These are phyloP conservation scores for Mycena amicta DNA, from an alignment of 768 basidiomycete genomes.

Conservation along the genomic window DNA sequence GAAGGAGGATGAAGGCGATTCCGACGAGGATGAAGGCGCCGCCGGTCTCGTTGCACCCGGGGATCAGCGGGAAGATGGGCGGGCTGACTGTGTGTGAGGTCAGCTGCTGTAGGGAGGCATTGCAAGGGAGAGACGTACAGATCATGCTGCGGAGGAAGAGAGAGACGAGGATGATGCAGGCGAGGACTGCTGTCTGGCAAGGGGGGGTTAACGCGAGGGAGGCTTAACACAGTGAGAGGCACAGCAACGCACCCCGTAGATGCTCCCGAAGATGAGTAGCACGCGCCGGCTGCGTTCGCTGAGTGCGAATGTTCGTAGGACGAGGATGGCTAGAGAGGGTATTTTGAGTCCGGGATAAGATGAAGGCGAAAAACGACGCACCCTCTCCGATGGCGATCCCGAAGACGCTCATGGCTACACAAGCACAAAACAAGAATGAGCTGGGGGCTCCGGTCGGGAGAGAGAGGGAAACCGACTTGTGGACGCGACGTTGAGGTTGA, in stretches of 20 bases:
- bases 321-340: conserved; percentile 1
- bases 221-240: background rate
- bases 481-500: background rate
- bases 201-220: background rate
- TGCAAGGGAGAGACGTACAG: background rate
- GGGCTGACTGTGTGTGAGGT: conserved; percentile 1
- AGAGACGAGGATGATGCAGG: background rate
- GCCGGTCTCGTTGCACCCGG: conserved; percentile 5
- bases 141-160: conserved; percentile 6
- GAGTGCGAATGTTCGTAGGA: conserved; percentile 4
- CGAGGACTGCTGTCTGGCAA: background rate
- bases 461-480: background rate
- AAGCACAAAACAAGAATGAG: background rate
- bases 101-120: background rate
- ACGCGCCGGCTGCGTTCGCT: background rate
- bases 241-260: background rate
- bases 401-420: conserved; percentile 6
- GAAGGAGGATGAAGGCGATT: conserved; percentile 3
- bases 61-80: background rate
- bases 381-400: conserved; percentile 7
- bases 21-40: conserved; percentile 7
- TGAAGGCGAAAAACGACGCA: background rate
- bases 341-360: background rate
- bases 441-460: background rate
- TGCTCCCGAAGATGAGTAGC: background rate